These are phyloP conservation scores for Exophiala sp. DNA, from an alignment of 2,329 filamentous ascomycete genomes.

Conservation along the genomic window DNA sequence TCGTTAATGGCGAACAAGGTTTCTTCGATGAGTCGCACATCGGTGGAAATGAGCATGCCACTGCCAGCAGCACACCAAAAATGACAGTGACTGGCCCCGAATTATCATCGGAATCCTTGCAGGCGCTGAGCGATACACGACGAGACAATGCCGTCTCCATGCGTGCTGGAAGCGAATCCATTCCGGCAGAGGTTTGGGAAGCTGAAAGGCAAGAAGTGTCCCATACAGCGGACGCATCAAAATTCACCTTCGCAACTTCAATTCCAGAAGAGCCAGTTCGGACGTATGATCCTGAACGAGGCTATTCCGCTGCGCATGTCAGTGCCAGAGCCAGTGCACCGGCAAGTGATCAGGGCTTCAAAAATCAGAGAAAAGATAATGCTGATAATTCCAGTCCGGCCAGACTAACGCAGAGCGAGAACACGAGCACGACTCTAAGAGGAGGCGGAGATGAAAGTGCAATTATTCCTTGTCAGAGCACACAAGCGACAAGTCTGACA, in stretches of 20 bases:
- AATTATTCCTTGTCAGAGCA: conserved; percentile 20
- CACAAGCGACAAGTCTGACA: conserved; percentile 19
- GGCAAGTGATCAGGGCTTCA: conserved; percentile 12
- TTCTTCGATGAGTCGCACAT: conserved; percentile 1
- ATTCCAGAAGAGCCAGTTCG: conserved; percentile 23
- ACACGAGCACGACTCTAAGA: conserved; percentile 5
- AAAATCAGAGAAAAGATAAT: not conserved
- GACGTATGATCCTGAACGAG: conserved; percentile 20
- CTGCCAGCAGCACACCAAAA: conserved; percentile 13
- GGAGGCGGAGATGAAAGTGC: conserved; percentile 13
- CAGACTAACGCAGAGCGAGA: conserved; percentile 9
- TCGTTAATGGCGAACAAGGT: conserved; percentile 14
- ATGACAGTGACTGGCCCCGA: conserved; percentile 2
- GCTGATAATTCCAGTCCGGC: conserved; percentile 4
- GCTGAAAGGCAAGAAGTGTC: not conserved
- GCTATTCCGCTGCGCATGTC: conserved; percentile 14
- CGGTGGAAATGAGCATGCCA: conserved; percentile 1
- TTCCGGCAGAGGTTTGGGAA: conserved; percentile 17
- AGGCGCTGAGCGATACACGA: conserved; percentile 17
- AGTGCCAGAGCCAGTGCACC: conserved; percentile 21
- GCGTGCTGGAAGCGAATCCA: conserved; percentile 25
- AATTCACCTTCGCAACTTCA: conserved; percentile 27
- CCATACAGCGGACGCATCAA: conserved; percentile 10
- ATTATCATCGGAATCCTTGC: conserved; percentile 4
- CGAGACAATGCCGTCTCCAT: conserved; percentile 25